Conservation (phyloP, 139 green algal genomes). For the Spirogloea muscicola region DNA sequence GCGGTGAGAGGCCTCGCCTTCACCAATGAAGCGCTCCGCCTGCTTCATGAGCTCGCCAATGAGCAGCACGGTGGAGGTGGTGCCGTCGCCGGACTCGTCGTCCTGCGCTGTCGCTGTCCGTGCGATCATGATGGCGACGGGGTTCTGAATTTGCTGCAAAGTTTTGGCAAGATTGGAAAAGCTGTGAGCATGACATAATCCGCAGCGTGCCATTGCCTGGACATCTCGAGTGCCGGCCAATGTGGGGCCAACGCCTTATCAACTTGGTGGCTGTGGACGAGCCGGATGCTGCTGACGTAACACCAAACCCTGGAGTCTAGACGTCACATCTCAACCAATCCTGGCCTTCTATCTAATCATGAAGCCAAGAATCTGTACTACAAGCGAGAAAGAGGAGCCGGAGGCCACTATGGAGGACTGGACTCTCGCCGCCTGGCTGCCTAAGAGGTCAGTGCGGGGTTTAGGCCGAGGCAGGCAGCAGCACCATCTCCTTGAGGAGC, state of each 20-base stretch:
- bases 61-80: conserved; percentile 90
- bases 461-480: too few species aligned
- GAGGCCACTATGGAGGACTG: neutral
- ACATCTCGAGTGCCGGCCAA: neutral
- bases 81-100: conserved; percentile 94
- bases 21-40: conserved; percentile 85
- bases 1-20: conserved; percentile 54
- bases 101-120: conserved; percentile 94
- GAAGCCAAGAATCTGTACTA: neutral
- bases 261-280: neutral
- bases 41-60: conserved; percentile 99
- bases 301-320: neutral
- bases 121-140: conserved; percentile 98
- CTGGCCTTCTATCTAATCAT: neutral
- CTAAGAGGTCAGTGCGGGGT: neutral
- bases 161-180: neutral
- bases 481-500: conserved; percentile 52
- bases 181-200: neutral
- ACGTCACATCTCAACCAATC: neutral
- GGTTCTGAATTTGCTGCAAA: conserved; percentile 98
- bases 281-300: neutral
- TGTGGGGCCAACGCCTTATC: too few species aligned
- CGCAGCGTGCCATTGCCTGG: neutral
- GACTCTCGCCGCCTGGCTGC: neutral
- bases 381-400: neutral